phyloP scores from a whole-genome alignment of 2,329 filamentous ascomycete genomes.

The Chrysoporthe austroafricana region DNA sequence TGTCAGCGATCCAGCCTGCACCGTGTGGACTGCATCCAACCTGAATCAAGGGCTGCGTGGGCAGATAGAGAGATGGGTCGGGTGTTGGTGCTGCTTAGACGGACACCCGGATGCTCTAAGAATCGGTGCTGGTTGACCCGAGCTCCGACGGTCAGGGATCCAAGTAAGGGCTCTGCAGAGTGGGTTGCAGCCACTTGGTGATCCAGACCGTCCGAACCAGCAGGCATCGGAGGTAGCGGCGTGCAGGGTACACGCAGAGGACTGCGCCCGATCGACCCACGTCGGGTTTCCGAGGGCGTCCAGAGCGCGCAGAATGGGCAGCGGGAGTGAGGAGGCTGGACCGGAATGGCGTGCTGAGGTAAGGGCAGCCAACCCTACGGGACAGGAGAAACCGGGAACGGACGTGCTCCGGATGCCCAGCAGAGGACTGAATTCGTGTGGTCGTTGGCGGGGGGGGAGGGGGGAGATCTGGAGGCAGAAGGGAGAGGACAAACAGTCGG shows the following conservation, averaged over 20 bases:
- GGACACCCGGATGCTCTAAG: neutral
- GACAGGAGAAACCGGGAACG: too few species aligned
- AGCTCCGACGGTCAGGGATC: neutral
- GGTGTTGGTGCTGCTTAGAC: neutral
- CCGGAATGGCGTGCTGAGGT: neutral
- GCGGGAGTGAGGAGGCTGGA: neutral
- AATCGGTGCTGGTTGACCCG: neutral
- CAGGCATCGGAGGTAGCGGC: neutral
- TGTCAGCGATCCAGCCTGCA: neutral
- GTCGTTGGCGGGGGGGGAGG: neutral
- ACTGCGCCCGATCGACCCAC: constrained; percentile 11
- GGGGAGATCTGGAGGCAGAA: neutral
- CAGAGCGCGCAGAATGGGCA: neutral
- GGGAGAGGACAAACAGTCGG: neutral
- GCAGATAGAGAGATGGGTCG: neutral
- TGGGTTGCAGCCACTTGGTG: neutral
- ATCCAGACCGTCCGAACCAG: neutral
- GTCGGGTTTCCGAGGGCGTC: constrained; percentile 6
- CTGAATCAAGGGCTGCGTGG: neutral
- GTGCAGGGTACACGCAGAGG: constrained; percentile 4
- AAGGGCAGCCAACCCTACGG: too few species aligned
- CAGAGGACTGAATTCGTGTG: too few species aligned
- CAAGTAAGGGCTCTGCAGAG: neutral
- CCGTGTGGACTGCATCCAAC: too few species aligned
- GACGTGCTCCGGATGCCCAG: too few species aligned